Percentiles rank a stretch among this genome's conserved stretches.
phyloP scores from a whole-genome alignment of 208 protist species.

The Trypanosoma mega region DNA sequence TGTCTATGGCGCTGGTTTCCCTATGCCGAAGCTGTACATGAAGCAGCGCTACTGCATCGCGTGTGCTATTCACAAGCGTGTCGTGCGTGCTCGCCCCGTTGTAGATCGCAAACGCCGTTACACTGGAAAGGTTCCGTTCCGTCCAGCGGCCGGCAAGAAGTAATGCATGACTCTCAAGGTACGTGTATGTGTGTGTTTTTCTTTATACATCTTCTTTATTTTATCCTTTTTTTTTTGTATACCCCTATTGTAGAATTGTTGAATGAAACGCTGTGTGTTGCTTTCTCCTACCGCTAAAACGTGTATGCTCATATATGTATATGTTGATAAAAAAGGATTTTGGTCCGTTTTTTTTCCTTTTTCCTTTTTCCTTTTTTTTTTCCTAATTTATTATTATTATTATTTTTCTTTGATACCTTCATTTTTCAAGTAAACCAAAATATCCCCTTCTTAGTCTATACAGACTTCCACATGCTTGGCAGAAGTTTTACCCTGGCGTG shows the following conservation, averaged over 20 bases:
- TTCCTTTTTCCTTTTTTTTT: constrained; percentile 10
- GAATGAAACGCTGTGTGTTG: constrained; percentile 9
- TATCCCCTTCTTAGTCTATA: background rate
- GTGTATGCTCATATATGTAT: constrained; percentile 7
- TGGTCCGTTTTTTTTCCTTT: background rate
- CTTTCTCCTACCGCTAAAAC: constrained; percentile 11
- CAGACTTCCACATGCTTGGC: constrained; percentile 25
- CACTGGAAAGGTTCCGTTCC: constrained; percentile 82
- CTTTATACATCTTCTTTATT: constrained; percentile 2
- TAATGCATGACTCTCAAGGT: constrained; percentile 4
- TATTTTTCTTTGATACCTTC: constrained; percentile 12
- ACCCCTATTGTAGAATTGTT: constrained; percentile 17
- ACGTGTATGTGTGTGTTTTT: constrained; percentile 7
- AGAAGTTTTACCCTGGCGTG: constrained; percentile 18
- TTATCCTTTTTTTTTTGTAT: constrained; percentile 13
- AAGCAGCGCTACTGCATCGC: constrained; percentile 99
- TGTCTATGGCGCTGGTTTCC: constrained; percentile 90
- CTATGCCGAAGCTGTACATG: constrained; percentile 99
- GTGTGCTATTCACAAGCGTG: constrained; percentile 98
- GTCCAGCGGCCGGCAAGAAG: constrained; percentile 36
- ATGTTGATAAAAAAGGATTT: constrained; percentile 20
- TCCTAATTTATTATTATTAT: constrained; percentile 1
- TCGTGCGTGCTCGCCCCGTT: constrained; percentile 92
- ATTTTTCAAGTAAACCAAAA: background rate
- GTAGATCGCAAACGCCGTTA: constrained; percentile 83